These are phyloP conservation scores for Helotiales sp. DNA, from an alignment of 2,329 filamentous ascomycete species.

Conservation along the genomic window DNA sequence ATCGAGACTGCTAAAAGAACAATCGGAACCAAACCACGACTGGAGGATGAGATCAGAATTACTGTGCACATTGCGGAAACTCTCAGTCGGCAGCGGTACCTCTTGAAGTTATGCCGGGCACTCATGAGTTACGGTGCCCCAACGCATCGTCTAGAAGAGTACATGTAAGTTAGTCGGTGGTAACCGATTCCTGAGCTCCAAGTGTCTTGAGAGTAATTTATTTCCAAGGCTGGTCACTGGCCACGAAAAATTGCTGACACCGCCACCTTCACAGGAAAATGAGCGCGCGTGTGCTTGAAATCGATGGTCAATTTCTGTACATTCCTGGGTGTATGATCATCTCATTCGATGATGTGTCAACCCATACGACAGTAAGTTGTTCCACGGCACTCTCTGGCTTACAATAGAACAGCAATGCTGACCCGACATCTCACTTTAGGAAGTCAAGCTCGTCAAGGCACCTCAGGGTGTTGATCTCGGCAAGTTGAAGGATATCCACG, in stretches of 20 bases:
- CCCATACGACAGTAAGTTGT: slow-evolving; percentile 65
- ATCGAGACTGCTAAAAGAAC: slow-evolving; percentile 34
- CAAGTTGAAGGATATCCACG: slow-evolving; percentile 74
- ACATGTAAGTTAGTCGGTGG: slow-evolving; percentile 55
- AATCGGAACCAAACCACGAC: slow-evolving; percentile 35
- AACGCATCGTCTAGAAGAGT: slow-evolving; percentile 89
- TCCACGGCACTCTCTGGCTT: not conserved
- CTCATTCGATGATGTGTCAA: slow-evolving; percentile 78
- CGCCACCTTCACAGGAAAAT: slow-evolving; percentile 57
- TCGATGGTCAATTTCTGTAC: slow-evolving; percentile 88
- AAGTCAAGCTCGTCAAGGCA: slow-evolving; percentile 75
- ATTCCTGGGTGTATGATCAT: slow-evolving; percentile 94
- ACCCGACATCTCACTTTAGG: slow-evolving; percentile 38
- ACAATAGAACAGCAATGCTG: not conserved
- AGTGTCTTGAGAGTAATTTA: not conserved
- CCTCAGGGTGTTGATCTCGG: slow-evolving; percentile 74
- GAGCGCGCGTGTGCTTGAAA: slow-evolving; percentile 86
- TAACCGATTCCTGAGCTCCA: not conserved
- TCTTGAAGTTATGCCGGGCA: slow-evolving; percentile 82
- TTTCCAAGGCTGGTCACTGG: not conserved
- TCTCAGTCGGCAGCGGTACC: slow-evolving; percentile 79
- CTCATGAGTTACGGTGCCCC: slow-evolving; percentile 91
- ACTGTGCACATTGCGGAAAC: slow-evolving; percentile 69
- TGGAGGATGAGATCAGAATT: slow-evolving; percentile 50
- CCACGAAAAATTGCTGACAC: not conserved